Conservation (phyloP, 495 filamentous ascomycete species). For the Xanthoparmelia taractica region DNA sequence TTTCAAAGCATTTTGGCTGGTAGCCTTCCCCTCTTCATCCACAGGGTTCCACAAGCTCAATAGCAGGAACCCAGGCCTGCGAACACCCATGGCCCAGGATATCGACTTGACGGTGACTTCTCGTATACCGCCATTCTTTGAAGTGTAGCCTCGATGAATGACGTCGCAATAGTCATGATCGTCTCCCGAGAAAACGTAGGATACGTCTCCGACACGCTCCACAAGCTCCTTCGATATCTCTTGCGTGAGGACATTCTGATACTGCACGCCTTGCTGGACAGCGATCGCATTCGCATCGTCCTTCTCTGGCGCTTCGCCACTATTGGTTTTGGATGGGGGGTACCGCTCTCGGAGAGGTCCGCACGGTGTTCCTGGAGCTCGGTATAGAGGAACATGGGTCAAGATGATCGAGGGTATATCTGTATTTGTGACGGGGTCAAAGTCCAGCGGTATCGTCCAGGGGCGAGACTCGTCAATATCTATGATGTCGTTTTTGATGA, state of each 20-base stretch:
- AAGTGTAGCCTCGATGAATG: slow-evolving; percentile 58
- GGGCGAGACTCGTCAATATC: slow-evolving; percentile 19
- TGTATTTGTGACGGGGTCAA: slow-evolving; percentile 2
- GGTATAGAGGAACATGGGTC: slow-evolving; percentile 85
- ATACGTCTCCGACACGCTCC: slow-evolving; percentile 63
- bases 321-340: slow-evolving; percentile 58
- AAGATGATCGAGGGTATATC: slow-evolving; percentile 79
- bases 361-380: slow-evolving; percentile 72
- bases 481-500: slow-evolving; percentile 42
- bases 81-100: slow-evolving; percentile 95
- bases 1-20: slow-evolving; percentile 30
- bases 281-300: slow-evolving; percentile 73
- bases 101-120: slow-evolving; percentile 95
- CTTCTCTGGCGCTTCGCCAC: slow-evolving; percentile 45
- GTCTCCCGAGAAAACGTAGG: slow-evolving; percentile 85
- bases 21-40: slow-evolving; percentile 51
- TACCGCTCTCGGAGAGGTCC: slow-evolving; percentile 80
- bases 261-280: slow-evolving; percentile 77
- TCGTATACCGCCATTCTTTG: slow-evolving; percentile 53
- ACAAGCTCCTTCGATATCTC: slow-evolving; percentile 65
- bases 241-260: slow-evolving; percentile 84
- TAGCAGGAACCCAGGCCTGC: slow-evolving; percentile 77
- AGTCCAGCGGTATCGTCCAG: slow-evolving; percentile 8
- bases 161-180: slow-evolving; percentile 98
- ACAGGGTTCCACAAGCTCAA: slow-evolving; percentile 89